These are phyloP conservation scores for Morella rubra DNA, from an alignment of 306 rosid genomes.

Conservation along the genomic window DNA sequence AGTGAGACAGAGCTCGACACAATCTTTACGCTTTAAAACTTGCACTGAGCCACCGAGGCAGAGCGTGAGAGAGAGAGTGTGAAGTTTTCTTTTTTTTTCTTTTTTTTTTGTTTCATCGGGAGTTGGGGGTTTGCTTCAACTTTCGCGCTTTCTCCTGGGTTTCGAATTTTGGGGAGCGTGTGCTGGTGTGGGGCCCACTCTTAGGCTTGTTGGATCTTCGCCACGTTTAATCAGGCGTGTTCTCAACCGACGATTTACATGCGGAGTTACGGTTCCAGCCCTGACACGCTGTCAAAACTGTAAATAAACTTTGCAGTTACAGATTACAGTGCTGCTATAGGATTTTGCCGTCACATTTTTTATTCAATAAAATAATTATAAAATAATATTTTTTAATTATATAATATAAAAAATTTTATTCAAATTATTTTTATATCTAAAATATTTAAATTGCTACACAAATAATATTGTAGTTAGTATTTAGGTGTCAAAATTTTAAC, in stretches of 20 bases:
- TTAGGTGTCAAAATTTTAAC: no score
- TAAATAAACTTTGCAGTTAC: background rate
- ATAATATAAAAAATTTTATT: no score
- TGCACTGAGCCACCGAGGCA: background rate
- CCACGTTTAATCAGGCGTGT: background rate
- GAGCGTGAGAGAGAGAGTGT: background rate
- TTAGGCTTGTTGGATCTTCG: background rate
- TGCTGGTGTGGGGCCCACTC: background rate
- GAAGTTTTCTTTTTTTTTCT: background rate
- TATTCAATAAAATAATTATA: no score
- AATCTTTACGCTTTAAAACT: background rate
- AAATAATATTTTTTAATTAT: no score
- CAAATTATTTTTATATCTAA: no score
- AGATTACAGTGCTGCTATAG: no score
- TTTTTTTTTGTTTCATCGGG: background rate
- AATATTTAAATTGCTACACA: no score
- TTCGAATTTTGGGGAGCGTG: slow-evolving; percentile 33
- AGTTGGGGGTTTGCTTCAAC: background rate
- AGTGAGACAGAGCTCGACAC: background rate
- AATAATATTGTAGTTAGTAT: no score
- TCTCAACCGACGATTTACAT: background rate
- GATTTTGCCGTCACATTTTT: no score
- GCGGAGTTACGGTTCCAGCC: background rate
- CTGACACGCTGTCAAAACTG: background rate
- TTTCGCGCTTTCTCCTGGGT: slow-evolving; percentile 26